phyloP scores from a whole-genome alignment of 495 filamentous ascomycete species.

The Podospora sp. region DNA sequence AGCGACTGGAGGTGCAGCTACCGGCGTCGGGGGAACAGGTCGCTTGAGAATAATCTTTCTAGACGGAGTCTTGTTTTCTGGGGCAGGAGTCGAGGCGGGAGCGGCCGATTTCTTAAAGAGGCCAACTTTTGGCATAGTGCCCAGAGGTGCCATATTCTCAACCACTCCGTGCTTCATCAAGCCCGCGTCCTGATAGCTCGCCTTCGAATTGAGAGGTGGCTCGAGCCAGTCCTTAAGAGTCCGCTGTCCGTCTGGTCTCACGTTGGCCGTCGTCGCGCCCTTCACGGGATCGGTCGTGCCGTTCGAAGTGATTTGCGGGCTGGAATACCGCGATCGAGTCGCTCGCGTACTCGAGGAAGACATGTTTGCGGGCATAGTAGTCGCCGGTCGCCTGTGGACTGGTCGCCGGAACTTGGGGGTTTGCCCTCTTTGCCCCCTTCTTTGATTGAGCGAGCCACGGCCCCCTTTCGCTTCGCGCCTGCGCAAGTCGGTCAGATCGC shows the following conservation, averaged over 20 bases:
- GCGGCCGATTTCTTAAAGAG: conserved; percentile 44
- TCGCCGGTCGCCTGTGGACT: background rate
- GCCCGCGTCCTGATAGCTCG: conserved; percentile 71
- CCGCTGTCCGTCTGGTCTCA: conserved; percentile 9
- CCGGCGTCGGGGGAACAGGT: conserved; percentile 20
- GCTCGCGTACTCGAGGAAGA: conserved; percentile 43
- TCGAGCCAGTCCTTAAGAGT: conserved; percentile 65
- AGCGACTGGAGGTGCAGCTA: conserved; percentile 16
- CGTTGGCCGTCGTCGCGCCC: conserved; percentile 18
- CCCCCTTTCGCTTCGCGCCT: conserved; percentile 31
- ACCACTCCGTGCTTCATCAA: conserved; percentile 64
- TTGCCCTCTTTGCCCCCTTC: conserved; percentile 27
- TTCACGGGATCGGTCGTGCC: conserved; percentile 39
- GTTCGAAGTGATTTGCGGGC: conserved; percentile 48
- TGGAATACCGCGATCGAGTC: conserved; percentile 57
- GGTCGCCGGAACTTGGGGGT: conserved; percentile 22
- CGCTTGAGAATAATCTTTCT: conserved; percentile 48
- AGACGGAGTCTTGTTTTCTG: conserved; percentile 26
- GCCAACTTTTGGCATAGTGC: conserved; percentile 59
- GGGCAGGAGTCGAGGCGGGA: conserved; percentile 25
- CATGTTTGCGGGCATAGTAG: conserved; percentile 29
- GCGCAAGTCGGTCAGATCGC: conserved; percentile 35
- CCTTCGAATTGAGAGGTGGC: conserved; percentile 65
- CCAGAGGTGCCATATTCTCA: conserved; percentile 71
- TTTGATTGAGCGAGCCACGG: conserved; percentile 29